Percentiles rank a stretch among this genome's conserved stretches.
Evolutionary conservation across 2,329 filamentous ascomycete genomes (phyloP).

Genomic region (Aureobasidium sp.): DNA sequence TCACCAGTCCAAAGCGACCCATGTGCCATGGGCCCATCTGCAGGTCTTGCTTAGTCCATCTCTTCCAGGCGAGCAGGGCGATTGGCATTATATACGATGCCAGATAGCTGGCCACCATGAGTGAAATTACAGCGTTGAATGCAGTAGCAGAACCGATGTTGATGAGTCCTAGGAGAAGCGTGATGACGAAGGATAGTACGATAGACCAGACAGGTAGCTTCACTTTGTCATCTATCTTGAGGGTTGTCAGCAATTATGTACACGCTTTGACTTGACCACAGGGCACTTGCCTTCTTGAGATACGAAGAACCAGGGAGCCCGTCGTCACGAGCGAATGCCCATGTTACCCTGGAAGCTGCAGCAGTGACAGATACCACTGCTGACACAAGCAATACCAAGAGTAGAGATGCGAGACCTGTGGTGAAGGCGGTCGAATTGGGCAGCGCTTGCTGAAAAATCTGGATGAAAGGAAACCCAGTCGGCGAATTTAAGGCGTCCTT

Average conservation of each 20-base stretch:
- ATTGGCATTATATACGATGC: conserved; percentile 44
- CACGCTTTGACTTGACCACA: too few species aligned
- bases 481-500: conserved; percentile 34
- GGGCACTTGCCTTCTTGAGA: too few species aligned
- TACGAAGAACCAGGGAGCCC: conserved; percentile 30
- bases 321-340: conserved; percentile 39
- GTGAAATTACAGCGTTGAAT: conserved; percentile 49
- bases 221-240: background rate
- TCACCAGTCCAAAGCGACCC: conserved; percentile 19
- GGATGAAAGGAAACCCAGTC: conserved; percentile 44
- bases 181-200: conserved; percentile 25
- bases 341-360: conserved; percentile 35
- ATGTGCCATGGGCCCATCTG: conserved; percentile 27
- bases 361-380: conserved; percentile 19
- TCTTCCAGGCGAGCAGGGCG: conserved; percentile 25
- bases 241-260: too few species aligned
- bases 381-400: conserved; percentile 28
- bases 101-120: conserved; percentile 45
- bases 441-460: conserved; percentile 45
- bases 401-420: background rate
- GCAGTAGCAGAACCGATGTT: conserved; percentile 47
- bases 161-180: conserved; percentile 41
- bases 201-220: conserved; percentile 17
- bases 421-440: background rate
- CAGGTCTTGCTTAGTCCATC: conserved; percentile 26